phyloP scores from a whole-genome alignment of 1,284 basidiomycete species.

The Irpex lacteus region DNA sequence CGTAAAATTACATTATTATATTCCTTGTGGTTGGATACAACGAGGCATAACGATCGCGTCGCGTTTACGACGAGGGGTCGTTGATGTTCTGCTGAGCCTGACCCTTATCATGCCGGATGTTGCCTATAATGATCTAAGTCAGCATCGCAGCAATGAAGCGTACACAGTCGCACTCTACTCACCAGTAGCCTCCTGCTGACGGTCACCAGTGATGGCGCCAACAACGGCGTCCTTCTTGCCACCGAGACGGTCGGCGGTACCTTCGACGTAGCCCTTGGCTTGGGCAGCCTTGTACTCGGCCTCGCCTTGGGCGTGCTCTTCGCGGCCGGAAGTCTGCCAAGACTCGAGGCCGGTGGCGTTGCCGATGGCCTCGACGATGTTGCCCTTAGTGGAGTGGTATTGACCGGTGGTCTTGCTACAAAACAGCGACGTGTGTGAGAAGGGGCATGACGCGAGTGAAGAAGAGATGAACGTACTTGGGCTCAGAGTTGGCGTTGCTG shows the following conservation, averaged over 20 bases:
- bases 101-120: constrained; percentile 59
- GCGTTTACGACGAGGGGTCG: constrained; percentile 25
- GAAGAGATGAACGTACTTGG: constrained; percentile 17
- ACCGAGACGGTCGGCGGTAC: constrained; percentile 50
- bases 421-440: constrained; percentile 1
- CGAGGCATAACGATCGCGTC: background rate
- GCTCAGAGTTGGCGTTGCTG: constrained; percentile 18
- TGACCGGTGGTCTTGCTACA: constrained; percentile 62
- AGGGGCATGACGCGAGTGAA: background rate
- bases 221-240: constrained; percentile 70
- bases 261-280: constrained; percentile 55
- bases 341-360: constrained; percentile 43
- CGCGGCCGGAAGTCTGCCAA: constrained; percentile 56
- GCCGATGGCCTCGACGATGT: constrained; percentile 55
- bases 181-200: constrained; percentile 56
- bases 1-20: background rate
- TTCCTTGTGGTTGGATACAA: background rate
- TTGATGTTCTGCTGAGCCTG: constrained; percentile 53
- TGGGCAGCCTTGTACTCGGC: constrained; percentile 55
- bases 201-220: constrained; percentile 66
- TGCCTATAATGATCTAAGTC: constrained; percentile 35
- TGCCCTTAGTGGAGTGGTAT: constrained; percentile 60
- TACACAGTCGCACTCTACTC: constrained; percentile 16
- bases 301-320: constrained; percentile 68
- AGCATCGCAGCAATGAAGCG: background rate